These are phyloP conservation scores for Dothidotthia symphoricarpi DNA, from an alignment of 2,329 filamentous ascomycete species.

Conservation along the genomic window DNA sequence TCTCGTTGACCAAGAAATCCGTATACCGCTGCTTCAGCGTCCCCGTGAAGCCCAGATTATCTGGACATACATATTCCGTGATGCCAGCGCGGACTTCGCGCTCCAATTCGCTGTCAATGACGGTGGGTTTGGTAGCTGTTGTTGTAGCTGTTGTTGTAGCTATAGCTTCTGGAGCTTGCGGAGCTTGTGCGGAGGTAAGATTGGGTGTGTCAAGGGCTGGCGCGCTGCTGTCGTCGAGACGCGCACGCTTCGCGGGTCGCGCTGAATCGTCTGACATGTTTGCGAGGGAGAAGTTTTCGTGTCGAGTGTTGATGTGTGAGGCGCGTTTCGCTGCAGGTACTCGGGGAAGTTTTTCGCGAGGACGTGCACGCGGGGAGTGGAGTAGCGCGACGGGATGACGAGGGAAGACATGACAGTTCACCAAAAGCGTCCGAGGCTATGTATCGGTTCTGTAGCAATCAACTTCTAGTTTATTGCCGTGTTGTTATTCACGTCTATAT, in stretches of 20 bases:
- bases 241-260: slow-evolving; percentile 36
- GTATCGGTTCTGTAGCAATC: no score
- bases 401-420: no score
- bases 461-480: no score
- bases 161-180: slow-evolving; percentile 2
- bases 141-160: slow-evolving; percentile 8
- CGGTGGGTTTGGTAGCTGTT: slow-evolving; percentile 4
- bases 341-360: slow-evolving; percentile 30
- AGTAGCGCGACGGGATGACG: no score
- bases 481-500: no score
- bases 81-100: slow-evolving; percentile 57
- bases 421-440: no score
- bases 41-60: slow-evolving; percentile 61
- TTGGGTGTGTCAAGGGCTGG: slow-evolving; percentile 10
- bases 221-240: slow-evolving; percentile 25
- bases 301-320: slow-evolving; percentile 1
- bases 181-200: slow-evolving; percentile 1
- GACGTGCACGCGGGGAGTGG: no score
- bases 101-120: slow-evolving; percentile 32
- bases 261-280: slow-evolving; percentile 16
- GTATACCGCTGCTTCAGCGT: slow-evolving; percentile 75
- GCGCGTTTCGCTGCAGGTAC: slow-evolving; percentile 5
- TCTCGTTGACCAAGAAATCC: slow-evolving; percentile 91
- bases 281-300: slow-evolving; percentile 1
- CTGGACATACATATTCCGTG: slow-evolving; percentile 59